Conservation (phyloP, 257 asterid genomes). For the Lycium ferocissimum region DNA sequence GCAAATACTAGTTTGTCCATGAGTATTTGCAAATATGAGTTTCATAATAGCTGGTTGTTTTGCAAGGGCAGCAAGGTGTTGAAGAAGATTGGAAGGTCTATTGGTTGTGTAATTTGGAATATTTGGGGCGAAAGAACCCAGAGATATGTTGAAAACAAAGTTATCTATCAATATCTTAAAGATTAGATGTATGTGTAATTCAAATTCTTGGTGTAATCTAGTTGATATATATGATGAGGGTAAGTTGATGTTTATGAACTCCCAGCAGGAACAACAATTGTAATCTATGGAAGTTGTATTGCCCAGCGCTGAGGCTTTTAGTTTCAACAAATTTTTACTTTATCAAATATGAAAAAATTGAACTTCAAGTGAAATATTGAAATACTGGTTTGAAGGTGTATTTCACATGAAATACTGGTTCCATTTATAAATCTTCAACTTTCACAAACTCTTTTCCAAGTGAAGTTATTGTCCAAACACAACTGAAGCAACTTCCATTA, state of each 20-base stretch:
- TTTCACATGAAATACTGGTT: not conserved
- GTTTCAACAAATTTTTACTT: too few species aligned
- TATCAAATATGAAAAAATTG: not conserved
- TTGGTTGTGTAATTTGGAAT: not conserved
- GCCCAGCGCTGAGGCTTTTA: not conserved
- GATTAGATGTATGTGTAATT: not conserved
- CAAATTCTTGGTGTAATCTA: not conserved
- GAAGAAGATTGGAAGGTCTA: not conserved
- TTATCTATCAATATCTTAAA: not conserved
- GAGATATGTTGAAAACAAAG: not conserved
- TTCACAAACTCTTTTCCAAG: not conserved
- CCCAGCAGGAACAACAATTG: not conserved
- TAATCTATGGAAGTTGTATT: not conserved
- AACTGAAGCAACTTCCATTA: not conserved
- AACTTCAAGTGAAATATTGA: not conserved
- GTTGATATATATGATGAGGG: not conserved
- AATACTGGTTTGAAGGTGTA: not conserved
- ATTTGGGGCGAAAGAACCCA: not conserved
- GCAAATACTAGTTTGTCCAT: not conserved
- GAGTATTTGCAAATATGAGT: not conserved
- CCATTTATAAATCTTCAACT: not conserved
- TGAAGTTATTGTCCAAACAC: not conserved
- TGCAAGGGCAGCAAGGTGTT: not conserved
- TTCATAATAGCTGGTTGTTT: conserved; percentile 9
- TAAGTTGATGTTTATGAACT: not conserved